Base-by-base conservation (phyloP, 495 filamentous ascomycete species). In the Podospora fimiseda region DNA sequence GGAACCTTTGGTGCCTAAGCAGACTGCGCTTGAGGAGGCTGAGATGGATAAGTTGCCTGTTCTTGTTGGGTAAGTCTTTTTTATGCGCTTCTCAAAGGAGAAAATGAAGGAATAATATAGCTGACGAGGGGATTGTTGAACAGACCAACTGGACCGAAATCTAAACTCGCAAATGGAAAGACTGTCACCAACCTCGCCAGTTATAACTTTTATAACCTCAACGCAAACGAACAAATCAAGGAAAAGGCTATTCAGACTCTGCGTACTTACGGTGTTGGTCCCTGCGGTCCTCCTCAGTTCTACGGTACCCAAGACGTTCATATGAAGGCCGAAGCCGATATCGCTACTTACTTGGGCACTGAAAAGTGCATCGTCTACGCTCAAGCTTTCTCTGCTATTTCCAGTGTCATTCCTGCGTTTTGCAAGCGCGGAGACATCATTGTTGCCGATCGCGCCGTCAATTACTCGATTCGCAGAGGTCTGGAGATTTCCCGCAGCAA, bases 231-330 rank as follows among this genome's bases (percentile, higher is more conserved):
- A 52, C 78, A 83, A 8, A 80, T 99, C 59, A 96, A 95, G 64
- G 90, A 96, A 49, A 90, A 94, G 64, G 93, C 91, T 0, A 89
- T 97, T 56, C 85, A 90, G 63, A 93, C 91, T 5, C 79, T 99
- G 20, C 88, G 92, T 46, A 92, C 84, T 53, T 97, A 99, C 61
- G 93, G 93, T 39, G 94, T 97, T 33, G 93, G 93, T 18, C 90
- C 93, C 47, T 99, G 93, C 69, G 90, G 91, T 30, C 93, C 93
- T 2, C 92, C 93, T 13, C 89, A 92, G 33, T 99, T 99, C 73
- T 99, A 99, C 73, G 93, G 90, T 48, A 97, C 88, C 20, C 94
- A 99, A 65, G 93, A 99, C 71, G 90, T 99, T 16, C 94, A 99
- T 69, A 90, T 96, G 82, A 89, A 92, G 73, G 88, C 88, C 2